phyloP scores from a whole-genome alignment of 768 basidiomycete species.

The Amanita polypyramis region DNA sequence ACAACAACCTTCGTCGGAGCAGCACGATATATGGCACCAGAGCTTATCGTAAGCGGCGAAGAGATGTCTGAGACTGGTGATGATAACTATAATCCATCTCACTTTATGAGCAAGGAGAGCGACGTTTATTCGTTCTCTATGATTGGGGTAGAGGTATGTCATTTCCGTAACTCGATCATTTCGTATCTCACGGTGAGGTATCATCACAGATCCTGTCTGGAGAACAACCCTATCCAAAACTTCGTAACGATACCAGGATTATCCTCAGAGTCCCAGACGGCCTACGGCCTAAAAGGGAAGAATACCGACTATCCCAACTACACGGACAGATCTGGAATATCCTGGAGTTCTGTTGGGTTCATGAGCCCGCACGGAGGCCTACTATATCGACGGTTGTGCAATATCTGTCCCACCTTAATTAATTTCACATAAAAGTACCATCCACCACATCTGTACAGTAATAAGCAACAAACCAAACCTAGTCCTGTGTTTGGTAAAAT shows the following conservation, averaged over 20 bases:
- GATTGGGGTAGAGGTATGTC: constrained; percentile 20
- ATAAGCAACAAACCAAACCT: too few species aligned
- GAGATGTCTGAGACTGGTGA: constrained; percentile 13
- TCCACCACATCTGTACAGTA: not conserved
- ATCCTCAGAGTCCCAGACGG: not conserved
- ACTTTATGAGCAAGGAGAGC: constrained; percentile 23
- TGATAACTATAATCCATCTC: constrained; percentile 33
- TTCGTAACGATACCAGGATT: not conserved
- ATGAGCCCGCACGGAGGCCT: constrained; percentile 27
- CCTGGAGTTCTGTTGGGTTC: constrained; percentile 37
- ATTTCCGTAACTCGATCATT: not conserved
- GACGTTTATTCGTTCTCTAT: constrained; percentile 56
- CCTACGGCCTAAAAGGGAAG: not conserved
- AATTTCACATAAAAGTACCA: not conserved
- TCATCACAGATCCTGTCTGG: not conserved
- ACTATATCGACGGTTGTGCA: constrained; percentile 21
- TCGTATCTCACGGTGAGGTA: not conserved
- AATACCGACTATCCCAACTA: not conserved
- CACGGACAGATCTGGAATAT: constrained; percentile 25
- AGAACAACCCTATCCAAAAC: not conserved
- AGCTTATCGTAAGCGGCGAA: constrained; percentile 38
- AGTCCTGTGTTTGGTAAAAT: too few species aligned
- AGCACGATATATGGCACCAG: constrained; percentile 49
- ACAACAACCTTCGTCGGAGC: constrained; percentile 35
- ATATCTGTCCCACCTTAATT: not conserved